These are phyloP conservation scores for Musa troglodytarum DNA, from an alignment of 176 grass and related monocot species.

Conservation along the genomic window DNA sequence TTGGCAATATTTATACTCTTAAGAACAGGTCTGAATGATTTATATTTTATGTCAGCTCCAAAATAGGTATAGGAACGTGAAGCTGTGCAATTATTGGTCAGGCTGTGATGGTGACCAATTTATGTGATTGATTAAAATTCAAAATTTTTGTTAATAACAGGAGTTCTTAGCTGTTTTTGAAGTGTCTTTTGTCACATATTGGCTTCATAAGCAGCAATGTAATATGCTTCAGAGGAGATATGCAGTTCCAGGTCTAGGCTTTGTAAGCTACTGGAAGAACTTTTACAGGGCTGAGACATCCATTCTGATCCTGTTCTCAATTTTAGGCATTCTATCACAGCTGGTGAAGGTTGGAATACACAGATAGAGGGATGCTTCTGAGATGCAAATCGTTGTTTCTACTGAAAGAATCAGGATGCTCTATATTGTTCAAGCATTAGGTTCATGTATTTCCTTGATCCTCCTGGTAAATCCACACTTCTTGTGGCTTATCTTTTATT, in stretches of 20 bases:
- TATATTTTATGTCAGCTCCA: not conserved
- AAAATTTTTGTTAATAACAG: not conserved
- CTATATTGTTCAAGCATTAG: not conserved
- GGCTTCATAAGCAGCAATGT: not conserved
- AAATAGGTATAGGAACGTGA: not conserved
- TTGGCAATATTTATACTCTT: constrained; percentile 73
- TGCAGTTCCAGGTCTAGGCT: not conserved
- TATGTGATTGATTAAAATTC: not conserved
- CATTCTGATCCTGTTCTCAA: not conserved
- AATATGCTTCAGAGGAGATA: not conserved
- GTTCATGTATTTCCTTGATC: not conserved
- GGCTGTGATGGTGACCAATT: not conserved
- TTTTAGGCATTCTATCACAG: not conserved
- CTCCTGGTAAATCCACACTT: not conserved
- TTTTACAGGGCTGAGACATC: not conserved
- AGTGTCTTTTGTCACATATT: not conserved
- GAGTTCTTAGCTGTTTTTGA: not conserved
- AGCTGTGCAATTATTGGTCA: not conserved
- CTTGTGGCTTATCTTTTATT: no score
- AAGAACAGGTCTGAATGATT: constrained; percentile 48
- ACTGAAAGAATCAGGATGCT: not conserved
- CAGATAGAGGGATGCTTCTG: not conserved
- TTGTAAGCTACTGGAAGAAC: not conserved
- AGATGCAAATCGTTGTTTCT: not conserved
- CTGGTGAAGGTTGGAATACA: not conserved